Evolutionary conservation across 768 basidiomycete genomes (phyloP), one percentile per base, ranked within the genome.

Genomic region (Sistotremastrum niveocremeum): DNA sequence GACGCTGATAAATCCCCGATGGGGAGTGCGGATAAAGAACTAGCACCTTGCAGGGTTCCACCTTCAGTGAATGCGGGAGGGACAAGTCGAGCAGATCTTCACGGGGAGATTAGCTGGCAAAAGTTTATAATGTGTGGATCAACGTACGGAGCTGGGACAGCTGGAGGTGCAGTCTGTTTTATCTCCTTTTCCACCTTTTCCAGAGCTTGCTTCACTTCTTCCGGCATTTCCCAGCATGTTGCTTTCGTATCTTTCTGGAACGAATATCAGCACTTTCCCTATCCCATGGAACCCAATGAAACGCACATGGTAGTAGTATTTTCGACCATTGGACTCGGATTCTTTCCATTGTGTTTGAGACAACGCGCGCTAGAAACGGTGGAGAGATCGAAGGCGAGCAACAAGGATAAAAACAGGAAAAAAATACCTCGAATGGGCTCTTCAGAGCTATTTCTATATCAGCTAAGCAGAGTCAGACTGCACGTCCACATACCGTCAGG

Each of bases 161-260:
- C 58, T 44, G 68, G 66, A 40, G 64, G 65, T 41, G 61, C 54
- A 28, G 58, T 66, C 8, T 58, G 56, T 41, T 68, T 69, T 4
- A 66, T 64, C 49, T 88, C 84, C 60, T 84, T 84, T 62, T 89
- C 85, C 0, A 93, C 82, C 54, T 81, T 85, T 59, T 87, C 83
- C 35, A 90, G 69, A 28, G 93, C 64, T n/a, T 86, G 70, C 28
- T 83, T 65, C 30, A 99, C 75, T 56, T 98, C 93, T 45, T 89
- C 81, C 7, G 95, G 95, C 79, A 94, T 84, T 49, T 94, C 89
- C 95, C 95, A 98, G 68, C 93, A 89, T 2, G 91, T 94, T 63
- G 94, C 87, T 54, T 90, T 94, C 32, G 80, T 75, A 37, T 84
- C 80, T 33, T 79, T 83, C 81, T 95, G 56, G 2, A 56, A 10